phyloP scores from a whole-genome alignment of 257 asterid genomes.

The Lycium barbarum region DNA sequence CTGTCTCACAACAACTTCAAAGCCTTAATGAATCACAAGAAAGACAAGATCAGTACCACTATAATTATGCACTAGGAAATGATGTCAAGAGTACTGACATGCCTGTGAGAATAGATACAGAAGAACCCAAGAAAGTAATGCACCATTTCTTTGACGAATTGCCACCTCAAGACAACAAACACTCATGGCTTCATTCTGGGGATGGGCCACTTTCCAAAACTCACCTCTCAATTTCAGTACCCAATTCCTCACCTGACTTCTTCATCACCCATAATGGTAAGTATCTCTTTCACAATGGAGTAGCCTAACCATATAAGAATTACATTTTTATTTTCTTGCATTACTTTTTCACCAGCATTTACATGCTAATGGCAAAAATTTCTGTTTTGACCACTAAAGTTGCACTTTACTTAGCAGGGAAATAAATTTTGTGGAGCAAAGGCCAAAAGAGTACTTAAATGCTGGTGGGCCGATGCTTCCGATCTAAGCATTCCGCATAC shows the following conservation, averaged over 20 bases:
- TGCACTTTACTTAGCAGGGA: slow-evolving; percentile 48
- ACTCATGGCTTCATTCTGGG: slow-evolving; percentile 48
- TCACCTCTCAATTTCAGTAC: slow-evolving; percentile 71
- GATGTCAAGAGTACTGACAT: slow-evolving; percentile 19
- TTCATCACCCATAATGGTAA: slow-evolving; percentile 75
- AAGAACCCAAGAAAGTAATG: slow-evolving; percentile 77
- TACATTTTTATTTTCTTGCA: neutral
- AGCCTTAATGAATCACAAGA: slow-evolving; percentile 41
- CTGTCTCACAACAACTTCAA: slow-evolving; percentile 40
- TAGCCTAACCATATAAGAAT: neutral
- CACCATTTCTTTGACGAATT: slow-evolving; percentile 88
- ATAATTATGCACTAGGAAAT: slow-evolving; percentile 20
- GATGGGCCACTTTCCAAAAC: slow-evolving; percentile 48
- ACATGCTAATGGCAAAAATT: neutral
- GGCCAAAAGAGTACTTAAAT: slow-evolving; percentile 44
- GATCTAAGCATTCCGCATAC: slow-evolving; percentile 23
- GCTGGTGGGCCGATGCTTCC: slow-evolving; percentile 51
- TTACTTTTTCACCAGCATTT: neutral
- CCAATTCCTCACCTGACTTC: slow-evolving; percentile 75
- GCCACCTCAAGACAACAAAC: slow-evolving; percentile 57
- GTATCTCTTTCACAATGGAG: neutral
- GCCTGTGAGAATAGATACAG: slow-evolving; percentile 30
- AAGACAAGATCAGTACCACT: slow-evolving; percentile 34
- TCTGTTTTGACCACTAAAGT: slow-evolving; percentile 22
- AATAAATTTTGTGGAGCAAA: slow-evolving; percentile 45